phyloP scores from a whole-genome alignment of 2,329 filamentous ascomycete species.

The Penicillium capsulatum region DNA sequence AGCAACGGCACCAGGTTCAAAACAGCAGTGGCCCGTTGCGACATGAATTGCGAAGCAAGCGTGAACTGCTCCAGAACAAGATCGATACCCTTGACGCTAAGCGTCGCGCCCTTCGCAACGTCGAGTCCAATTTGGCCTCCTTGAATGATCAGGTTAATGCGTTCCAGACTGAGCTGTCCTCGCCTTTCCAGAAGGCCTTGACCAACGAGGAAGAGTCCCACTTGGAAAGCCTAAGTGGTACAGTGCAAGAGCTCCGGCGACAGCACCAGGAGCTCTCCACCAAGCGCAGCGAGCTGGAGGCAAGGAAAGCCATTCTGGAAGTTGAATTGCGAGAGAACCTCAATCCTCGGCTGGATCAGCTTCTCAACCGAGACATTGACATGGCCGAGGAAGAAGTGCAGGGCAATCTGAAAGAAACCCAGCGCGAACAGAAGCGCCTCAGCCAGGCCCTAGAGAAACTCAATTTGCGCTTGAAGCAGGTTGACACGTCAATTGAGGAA shows the following conservation, averaged over 20 bases:
- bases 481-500: constrained; percentile 68
- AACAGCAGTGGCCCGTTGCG: constrained; percentile 76
- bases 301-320: constrained; percentile 76
- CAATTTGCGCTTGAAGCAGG: constrained; percentile 65
- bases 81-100: constrained; percentile 71
- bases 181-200: constrained; percentile 89
- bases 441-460: constrained; percentile 64
- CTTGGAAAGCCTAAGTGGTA: constrained; percentile 65
- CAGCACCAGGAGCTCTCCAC: constrained; percentile 72
- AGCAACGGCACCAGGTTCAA: constrained; percentile 71
- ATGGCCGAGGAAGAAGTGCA: constrained; percentile 53
- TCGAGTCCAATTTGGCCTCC: constrained; percentile 70
- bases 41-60: constrained; percentile 70
- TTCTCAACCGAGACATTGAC: constrained; percentile 72
- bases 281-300: constrained; percentile 71
- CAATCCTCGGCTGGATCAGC: constrained; percentile 78
- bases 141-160: constrained; percentile 70
- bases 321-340: constrained; percentile 86
- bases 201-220: constrained; percentile 76
- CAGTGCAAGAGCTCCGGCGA: constrained; percentile 69
- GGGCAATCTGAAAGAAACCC: constrained; percentile 69
- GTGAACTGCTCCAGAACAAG: constrained; percentile 68
- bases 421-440: constrained; percentile 75
- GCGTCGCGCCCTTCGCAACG: constrained; percentile 58
- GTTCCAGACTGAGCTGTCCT: constrained; percentile 73